phyloP scores from a whole-genome alignment of 139 green algal genomes.

The Chlorella sp. region DNA sequence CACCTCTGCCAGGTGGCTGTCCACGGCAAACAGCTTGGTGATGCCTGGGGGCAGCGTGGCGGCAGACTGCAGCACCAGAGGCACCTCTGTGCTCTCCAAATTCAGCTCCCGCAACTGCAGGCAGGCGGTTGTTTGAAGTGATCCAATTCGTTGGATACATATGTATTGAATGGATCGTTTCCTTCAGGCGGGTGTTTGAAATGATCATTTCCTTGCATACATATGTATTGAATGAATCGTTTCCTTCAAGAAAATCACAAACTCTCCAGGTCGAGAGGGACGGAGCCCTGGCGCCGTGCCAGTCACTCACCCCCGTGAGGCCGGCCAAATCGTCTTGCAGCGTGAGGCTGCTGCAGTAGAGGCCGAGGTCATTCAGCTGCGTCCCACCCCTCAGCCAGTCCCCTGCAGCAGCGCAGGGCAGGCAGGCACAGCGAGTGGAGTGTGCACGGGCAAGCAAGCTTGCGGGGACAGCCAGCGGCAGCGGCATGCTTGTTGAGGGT shows the following conservation, averaged over 20 bases:
- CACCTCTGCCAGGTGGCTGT: background rate
- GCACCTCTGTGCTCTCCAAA: background rate
- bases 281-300: background rate
- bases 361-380: background rate
- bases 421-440: too few relatives aligned
- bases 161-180: too few relatives aligned
- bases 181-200: too few relatives aligned
- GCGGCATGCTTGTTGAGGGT: background rate
- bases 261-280: too few relatives aligned
- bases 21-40: constrained; percentile 14
- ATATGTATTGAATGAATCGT: too few relatives aligned
- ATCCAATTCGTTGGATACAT: too few relatives aligned
- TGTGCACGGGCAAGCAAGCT: too few relatives aligned
- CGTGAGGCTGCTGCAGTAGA: background rate
- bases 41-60: background rate
- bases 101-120: background rate
- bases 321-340: background rate
- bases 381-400: background rate
- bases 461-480: background rate
- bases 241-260: background rate
- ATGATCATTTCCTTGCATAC: too few relatives aligned
- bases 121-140: too few relatives aligned
- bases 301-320: background rate
- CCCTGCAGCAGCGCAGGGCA: background rate
- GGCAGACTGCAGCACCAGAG: background rate